Evolutionary conservation across 192 early-diverging fungal genomes (phyloP), one percentile per base, ranked within the genome.

Genomic region (Funneliformis mosseae): DNA sequence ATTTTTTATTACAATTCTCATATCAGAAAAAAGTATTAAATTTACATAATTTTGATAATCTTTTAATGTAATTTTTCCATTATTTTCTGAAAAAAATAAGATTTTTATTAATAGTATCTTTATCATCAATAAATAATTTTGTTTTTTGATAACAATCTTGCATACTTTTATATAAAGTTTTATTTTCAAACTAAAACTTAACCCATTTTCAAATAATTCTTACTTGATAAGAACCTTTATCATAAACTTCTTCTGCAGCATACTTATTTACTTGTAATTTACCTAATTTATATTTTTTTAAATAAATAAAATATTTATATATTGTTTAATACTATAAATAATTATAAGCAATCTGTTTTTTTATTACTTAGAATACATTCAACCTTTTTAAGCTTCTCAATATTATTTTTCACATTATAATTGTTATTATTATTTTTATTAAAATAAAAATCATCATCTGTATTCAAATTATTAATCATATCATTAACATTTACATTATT

Each of bases 41-140:
- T 69, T 42, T 3, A 70, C 11, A 70, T 14, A 70, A 41, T n/a
- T 42, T 41, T 42, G 6, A 70, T 70, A 70, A 14, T 70, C 16
- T 43, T 38, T 27, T 1, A 38, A 21, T 0, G 1, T 21, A 3
- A 7, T 70, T 39, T 70, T 70, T 7, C 18, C 18, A 14, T 14
- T 8, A 43, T 70, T 70, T 70, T 42, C 7, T 8, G 9, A 33
- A 70, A 42, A 41, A 43, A 33, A 4, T 9, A 33, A 69, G 39
- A 39, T 38, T 70, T 0, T 4, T 16, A n/a, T 42, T 18, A 42
- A 70, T 43, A n/a, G 42, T 21, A 42, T 69, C 18, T 42, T 69
- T 6, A 69, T 70, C 41, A 70, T 70, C 68, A 69, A 69, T 69
- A 28, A 69, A 69, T 69, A 18, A 69, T 5, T 69, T 69, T 21